Evolutionary conservation across 805 yeast genomes (phyloP), one percentile per base, ranked within the genome.

Genomic region (Monosporozyma aerobia): DNA sequence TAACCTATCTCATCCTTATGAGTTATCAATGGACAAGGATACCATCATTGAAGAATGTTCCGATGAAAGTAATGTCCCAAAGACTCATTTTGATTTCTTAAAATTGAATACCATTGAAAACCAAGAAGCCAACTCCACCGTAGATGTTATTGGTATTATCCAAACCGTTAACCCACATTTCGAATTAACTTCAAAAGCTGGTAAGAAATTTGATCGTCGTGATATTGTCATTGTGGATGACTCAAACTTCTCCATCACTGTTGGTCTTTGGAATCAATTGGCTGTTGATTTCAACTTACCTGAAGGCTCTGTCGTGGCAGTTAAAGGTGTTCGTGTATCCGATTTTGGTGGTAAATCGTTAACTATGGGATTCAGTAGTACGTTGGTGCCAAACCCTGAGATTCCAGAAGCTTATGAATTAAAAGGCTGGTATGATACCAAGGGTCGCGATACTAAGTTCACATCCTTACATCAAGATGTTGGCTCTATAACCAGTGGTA

Each of bases 401-500:
- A 78, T 87, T 23, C 83, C 87, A 19, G 97, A 89, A 67, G 92
- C 97, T 3, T 89, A 82, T 67, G 77, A 80, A 51, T 77, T 94
- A 59, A 88, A 89, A 69, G 98, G 98, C 6, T 94, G 99, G 99
- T 94, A 82, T 63, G 96, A 89, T 63, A 78, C 85, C 43, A 81
- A 79, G 59, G 97, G 97, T 41, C 76, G 77, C 23, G 70, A 73
- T 51, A 81, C 81, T 52, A 70, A 68, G 41, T 90, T 87, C 73
- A 78, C 79, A 59, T 73, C 82, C 10, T 69, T 88, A 64, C 82
- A 80, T 62, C 67, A 72, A 5, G 90, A 83, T 58, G 56, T 71
- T 2, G 69, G 71, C n/a, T 55, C 73, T 1, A 62, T 65, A 22
- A 44, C 49, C n/a, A 11, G 48, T 23, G 59, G 66, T 13, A 71